These are phyloP conservation scores for Xylaria sp. DNA, from an alignment of 2,329 filamentous ascomycete species.

Conservation along the genomic window DNA sequence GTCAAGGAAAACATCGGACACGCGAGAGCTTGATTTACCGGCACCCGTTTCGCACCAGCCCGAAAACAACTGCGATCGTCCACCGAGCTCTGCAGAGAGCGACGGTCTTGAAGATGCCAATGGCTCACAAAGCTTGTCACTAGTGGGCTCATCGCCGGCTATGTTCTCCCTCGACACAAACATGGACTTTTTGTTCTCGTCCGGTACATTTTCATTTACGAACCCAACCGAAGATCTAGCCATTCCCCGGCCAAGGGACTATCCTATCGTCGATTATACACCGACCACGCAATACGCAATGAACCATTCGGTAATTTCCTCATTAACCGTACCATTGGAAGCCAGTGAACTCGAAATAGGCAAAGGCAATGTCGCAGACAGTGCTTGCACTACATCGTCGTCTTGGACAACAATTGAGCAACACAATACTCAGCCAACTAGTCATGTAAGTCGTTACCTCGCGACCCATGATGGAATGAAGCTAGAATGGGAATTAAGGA, in stretches of 20 bases:
- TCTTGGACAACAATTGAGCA: background rate
- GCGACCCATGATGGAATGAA: background rate
- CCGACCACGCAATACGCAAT: background rate
- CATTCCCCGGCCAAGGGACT: background rate
- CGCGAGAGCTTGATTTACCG: background rate
- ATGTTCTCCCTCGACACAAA: constrained; percentile 13
- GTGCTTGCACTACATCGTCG: background rate
- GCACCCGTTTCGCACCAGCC: background rate
- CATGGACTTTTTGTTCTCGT: constrained; percentile 10
- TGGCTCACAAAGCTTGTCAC: background rate
- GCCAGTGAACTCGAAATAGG: background rate
- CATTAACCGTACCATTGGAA: background rate
- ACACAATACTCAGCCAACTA: background rate
- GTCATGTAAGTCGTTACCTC: background rate
- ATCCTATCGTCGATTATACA: background rate
- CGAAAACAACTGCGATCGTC: background rate
- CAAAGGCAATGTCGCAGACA: background rate
- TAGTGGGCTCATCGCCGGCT: background rate
- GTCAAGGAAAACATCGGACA: background rate
- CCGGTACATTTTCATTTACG: background rate
- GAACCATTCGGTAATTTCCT: background rate
- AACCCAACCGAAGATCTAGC: background rate
- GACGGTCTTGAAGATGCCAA: background rate
- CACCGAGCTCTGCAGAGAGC: background rate
- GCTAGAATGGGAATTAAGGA: background rate